Conservation (phyloP, 208 protist species). For the Leptomonas seymouri region DNA sequence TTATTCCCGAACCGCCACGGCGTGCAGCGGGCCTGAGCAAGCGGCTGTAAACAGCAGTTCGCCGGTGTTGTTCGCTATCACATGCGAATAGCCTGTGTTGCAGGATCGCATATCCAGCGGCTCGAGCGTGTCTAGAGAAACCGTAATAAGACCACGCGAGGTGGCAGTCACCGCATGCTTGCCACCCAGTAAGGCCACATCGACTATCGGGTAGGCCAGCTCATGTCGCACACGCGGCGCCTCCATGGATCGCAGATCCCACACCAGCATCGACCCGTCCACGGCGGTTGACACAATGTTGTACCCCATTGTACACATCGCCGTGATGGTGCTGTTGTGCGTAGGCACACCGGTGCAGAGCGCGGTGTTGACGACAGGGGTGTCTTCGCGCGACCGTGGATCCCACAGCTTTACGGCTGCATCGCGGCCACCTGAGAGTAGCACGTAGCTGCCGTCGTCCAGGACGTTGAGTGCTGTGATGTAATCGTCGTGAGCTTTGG, state of each 20-base stretch:
- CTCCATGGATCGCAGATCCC: slow-evolving; percentile 69
- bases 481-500: slow-evolving; percentile 68
- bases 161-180: slow-evolving; percentile 50
- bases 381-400: slow-evolving; percentile 40
- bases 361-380: slow-evolving; percentile 28
- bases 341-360: slow-evolving; percentile 23
- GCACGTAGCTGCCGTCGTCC: slow-evolving; percentile 59
- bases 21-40: background rate
- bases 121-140: slow-evolving; percentile 42
- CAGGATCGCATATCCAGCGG: slow-evolving; percentile 27
- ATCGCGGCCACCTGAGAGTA: slow-evolving; percentile 73
- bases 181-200: slow-evolving; percentile 27
- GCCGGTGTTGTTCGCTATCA: slow-evolving; percentile 32
- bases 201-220: slow-evolving; percentile 58
- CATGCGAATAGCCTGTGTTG: slow-evolving; percentile 16
- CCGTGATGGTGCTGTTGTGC: slow-evolving; percentile 71
- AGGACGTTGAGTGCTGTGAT: slow-evolving; percentile 65
- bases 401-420: slow-evolving; percentile 82
- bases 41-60: slow-evolving; percentile 33
- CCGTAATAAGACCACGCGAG: slow-evolving; percentile 58
- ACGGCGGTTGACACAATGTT: slow-evolving; percentile 61
- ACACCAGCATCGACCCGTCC: slow-evolving; percentile 70
- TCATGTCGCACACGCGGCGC: slow-evolving; percentile 37
- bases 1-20: slow-evolving; percentile 5
- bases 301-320: slow-evolving; percentile 54